Evolutionary conservation across 345 rosid species (phyloP).

Genomic region (Gossypium sturtianum): DNA sequence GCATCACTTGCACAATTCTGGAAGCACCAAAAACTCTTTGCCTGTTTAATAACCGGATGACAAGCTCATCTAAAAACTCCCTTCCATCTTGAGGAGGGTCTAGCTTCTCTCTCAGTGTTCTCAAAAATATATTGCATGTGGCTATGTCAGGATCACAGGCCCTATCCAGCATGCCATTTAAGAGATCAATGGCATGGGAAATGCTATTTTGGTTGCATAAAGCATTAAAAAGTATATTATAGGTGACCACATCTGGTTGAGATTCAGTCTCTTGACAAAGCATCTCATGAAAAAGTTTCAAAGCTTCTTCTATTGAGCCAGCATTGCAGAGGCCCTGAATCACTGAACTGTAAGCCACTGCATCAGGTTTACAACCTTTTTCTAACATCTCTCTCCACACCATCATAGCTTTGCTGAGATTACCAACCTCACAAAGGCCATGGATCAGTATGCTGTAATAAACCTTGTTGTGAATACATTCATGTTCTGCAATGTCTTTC

Average conservation of each 20-base stretch:
- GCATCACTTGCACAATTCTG: conserved; percentile 65
- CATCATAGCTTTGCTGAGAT: conserved; percentile 55
- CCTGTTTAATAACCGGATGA: conserved; percentile 52
- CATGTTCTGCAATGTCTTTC: conserved; percentile 50
- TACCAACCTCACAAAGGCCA: conserved; percentile 70
- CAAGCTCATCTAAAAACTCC: conserved; percentile 76
- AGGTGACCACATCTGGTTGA: conserved; percentile 85
- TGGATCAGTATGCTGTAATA: conserved; percentile 73
- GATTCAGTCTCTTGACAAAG: conserved; percentile 57
- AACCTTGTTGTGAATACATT: conserved; percentile 39
- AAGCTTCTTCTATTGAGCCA: conserved; percentile 59
- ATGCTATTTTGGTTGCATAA: conserved; percentile 54
- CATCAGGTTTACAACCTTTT: conserved; percentile 68
- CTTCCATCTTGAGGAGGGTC: conserved; percentile 68
- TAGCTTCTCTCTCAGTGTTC: conserved; percentile 55
- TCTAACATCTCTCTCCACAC: conserved; percentile 72
- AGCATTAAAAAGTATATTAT: conserved; percentile 73
- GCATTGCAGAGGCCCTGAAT: conserved; percentile 72
- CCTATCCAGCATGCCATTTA: conserved; percentile 67
- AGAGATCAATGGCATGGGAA: conserved; percentile 70
- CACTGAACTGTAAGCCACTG: conserved; percentile 75
- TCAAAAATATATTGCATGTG: conserved; percentile 77
- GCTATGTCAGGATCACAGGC: conserved; percentile 74
- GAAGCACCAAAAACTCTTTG: conserved; percentile 64
- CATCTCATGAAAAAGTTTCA: conserved; percentile 83